Evolutionary conservation across 2,329 filamentous ascomycete genomes (phyloP), one percentile per base, ranked within the genome.

Genomic region (Biscogniauxia sp.): DNA sequence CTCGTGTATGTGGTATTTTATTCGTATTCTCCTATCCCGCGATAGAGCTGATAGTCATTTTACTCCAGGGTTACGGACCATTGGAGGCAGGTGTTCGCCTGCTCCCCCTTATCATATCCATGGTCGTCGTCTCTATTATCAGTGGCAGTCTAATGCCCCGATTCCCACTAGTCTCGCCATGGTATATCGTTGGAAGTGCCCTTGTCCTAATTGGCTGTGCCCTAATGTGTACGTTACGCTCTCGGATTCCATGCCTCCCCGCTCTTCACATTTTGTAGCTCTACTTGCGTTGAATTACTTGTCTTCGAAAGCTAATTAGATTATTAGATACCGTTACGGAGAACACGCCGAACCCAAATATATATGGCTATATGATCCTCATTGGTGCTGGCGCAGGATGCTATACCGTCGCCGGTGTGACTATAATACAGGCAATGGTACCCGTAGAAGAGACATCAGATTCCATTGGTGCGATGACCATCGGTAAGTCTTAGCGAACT

Each of bases 321-420:
- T 28, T 28, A 28, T 9, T 9, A 28, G 26, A 9, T 9, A 28
- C 72, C 8, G 68, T 74, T 55, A 59, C 69, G 3, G 62, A 62
- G 11, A 58, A 49, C 1, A 74, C 74, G 0, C 57, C 67, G 1
- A 66, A 66, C 3, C 61, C 62, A 13, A 66, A 67, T 1, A 70
- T 76, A 1, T 76, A 76, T 61, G 75, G 73, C 23, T 75, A 71
- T 51, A 68, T 60, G 6, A 69, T 79, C 13, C 66, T 82, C 9
- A 57, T 80, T 2, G 79, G 76, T 1, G 62, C 77, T 4, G 79
- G 79, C 2, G 68, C 68, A 3, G 78, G 79, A 3, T 69, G 66
- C 20, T 76, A 71, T 60, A 65, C 74, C 11, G 74, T 77, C 55
- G 74, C 76, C 3, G 69, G 69, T 1, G 77, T 76, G 59, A 66